phyloP scores from a whole-genome alignment of 768 basidiomycete genomes.

The Gelatoporia subvermispora region DNA sequence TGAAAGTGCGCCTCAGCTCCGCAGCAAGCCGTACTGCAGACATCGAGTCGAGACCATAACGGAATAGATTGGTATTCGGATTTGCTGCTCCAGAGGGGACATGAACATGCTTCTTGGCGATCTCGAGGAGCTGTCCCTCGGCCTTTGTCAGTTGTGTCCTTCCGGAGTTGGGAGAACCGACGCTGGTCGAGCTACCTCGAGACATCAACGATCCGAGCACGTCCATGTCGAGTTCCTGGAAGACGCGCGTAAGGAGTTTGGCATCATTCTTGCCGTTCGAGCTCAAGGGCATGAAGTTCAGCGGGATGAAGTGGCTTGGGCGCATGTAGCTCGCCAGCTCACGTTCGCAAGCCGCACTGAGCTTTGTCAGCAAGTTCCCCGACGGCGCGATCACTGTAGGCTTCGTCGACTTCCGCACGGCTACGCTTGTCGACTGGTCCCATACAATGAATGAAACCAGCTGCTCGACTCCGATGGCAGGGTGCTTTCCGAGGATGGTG shows the following conservation, averaged over 20 bases:
- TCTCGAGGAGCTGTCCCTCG: slow-evolving; percentile 33
- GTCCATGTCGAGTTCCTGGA: slow-evolving; percentile 18
- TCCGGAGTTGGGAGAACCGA: neutral
- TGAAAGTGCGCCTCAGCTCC: slow-evolving; percentile 18
- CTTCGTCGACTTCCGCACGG: slow-evolving; percentile 31
- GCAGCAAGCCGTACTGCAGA: slow-evolving; percentile 20
- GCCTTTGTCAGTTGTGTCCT: slow-evolving; percentile 15
- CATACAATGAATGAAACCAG: slow-evolving; percentile 44
- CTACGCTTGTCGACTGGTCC: slow-evolving; percentile 31
- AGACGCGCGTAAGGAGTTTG: slow-evolving; percentile 24
- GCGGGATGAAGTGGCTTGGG: slow-evolving; percentile 43
- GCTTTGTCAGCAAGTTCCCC: slow-evolving; percentile 23
- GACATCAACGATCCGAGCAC: slow-evolving; percentile 13
- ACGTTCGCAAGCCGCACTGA: slow-evolving; percentile 30
- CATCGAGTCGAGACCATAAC: slow-evolving; percentile 30
- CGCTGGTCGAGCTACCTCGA: neutral
- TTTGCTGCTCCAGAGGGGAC: slow-evolving; percentile 10
- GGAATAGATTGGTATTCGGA: slow-evolving; percentile 25
- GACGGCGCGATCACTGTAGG: slow-evolving; percentile 26
- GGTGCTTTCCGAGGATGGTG: slow-evolving; percentile 40
- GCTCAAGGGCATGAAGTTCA: slow-evolving; percentile 44
- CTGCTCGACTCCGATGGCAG: slow-evolving; percentile 38
- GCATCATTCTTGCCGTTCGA: slow-evolving; percentile 31
- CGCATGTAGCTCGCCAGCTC: slow-evolving; percentile 49
- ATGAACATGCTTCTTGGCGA: slow-evolving; percentile 22